These are phyloP conservation scores for Alternaria tenuissima DNA, from an alignment of 2,329 filamentous ascomycete species.

Conservation along the genomic window DNA sequence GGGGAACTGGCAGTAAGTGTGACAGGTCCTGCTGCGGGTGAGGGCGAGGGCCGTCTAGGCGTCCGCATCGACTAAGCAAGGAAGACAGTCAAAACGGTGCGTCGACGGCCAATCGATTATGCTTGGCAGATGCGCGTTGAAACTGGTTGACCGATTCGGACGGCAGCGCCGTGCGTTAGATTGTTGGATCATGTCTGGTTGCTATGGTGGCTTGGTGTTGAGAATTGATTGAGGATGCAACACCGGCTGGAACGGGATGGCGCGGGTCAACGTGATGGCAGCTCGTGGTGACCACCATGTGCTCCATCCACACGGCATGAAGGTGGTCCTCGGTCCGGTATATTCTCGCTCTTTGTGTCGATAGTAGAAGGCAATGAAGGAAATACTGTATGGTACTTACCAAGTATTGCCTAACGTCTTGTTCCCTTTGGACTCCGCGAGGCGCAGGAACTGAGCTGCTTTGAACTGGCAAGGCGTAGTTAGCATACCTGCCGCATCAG, in stretches of 20 bases:
- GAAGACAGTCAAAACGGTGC: constrained; percentile 30
- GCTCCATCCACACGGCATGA: constrained; percentile 13
- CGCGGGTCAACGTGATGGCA: constrained; percentile 24
- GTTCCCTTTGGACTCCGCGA: constrained; percentile 86
- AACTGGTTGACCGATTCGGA: constrained; percentile 31
- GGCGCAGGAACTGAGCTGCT: constrained; percentile 88
- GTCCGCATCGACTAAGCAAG: constrained; percentile 44
- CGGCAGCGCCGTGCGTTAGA: constrained; percentile 28
- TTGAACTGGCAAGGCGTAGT: constrained; percentile 68
- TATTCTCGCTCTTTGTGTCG: constrained; percentile 32
- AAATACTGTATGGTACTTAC: constrained; percentile 60
- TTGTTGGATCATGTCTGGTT: constrained; percentile 33
- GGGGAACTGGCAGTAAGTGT: constrained; percentile 36
- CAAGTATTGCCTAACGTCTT: constrained; percentile 95
- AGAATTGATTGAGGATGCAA: constrained; percentile 29
- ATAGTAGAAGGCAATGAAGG: constrained; percentile 15
- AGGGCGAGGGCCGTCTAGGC: constrained; percentile 41
- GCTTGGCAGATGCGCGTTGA: constrained; percentile 46
- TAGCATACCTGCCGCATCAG: constrained; percentile 34
- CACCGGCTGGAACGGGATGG: constrained; percentile 21
- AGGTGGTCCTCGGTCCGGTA: constrained; percentile 25
- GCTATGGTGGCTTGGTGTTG: constrained; percentile 30
- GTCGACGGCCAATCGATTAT: constrained; percentile 35
- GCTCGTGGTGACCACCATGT: constrained; percentile 20
- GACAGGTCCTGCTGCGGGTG: constrained; percentile 43